Evolutionary conservation across 2,329 filamentous ascomycete genomes (phyloP).

Genomic region (Paraconiothyrium sp.): DNA sequence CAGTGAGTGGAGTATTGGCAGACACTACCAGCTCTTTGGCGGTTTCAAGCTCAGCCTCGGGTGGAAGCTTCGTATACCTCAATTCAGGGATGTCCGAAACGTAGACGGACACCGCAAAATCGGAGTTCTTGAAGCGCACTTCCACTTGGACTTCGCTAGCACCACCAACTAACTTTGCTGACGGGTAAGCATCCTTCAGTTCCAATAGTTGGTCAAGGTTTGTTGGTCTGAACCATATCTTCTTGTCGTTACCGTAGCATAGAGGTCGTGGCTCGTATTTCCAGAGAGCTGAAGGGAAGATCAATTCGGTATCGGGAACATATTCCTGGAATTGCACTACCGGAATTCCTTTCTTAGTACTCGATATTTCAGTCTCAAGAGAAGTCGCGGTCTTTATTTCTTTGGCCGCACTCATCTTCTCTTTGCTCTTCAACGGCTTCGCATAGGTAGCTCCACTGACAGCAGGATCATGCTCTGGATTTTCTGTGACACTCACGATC

Average conservation of each 20-base stretch:
- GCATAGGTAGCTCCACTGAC: conserved; percentile 46
- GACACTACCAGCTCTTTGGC: conserved; percentile 73
- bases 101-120: conserved; percentile 88
- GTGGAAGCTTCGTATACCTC: conserved; percentile 64
- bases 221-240: conserved; percentile 90
- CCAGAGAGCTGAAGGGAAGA: conserved; percentile 85
- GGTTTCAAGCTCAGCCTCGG: conserved; percentile 37
- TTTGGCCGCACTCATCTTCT: conserved; percentile 26
- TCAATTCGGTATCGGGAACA: conserved; percentile 87
- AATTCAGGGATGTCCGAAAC: conserved; percentile 91
- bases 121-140: conserved; percentile 93
- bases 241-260: conserved; percentile 90
- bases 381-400: conserved; percentile 62
- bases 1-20: conserved; percentile 89
- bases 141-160: conserved; percentile 98
- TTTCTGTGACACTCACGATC: conserved; percentile 32
- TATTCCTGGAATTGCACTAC: conserved; percentile 87
- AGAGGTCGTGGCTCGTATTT: conserved; percentile 82
- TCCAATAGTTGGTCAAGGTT: conserved; percentile 85
- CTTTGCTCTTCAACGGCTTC: conserved; percentile 48
- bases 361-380: conserved; percentile 53
- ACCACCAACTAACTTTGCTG: conserved; percentile 93
- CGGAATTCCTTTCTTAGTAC: conserved; percentile 62
- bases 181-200: conserved; percentile 84
- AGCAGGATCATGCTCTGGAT: conserved; percentile 30